A percentile compares a stretch with the other conserved stretches of the same genome.
Conservation (phyloP, 176 grass and related monocot species). For the Bothriochloa decipiens region DNA sequence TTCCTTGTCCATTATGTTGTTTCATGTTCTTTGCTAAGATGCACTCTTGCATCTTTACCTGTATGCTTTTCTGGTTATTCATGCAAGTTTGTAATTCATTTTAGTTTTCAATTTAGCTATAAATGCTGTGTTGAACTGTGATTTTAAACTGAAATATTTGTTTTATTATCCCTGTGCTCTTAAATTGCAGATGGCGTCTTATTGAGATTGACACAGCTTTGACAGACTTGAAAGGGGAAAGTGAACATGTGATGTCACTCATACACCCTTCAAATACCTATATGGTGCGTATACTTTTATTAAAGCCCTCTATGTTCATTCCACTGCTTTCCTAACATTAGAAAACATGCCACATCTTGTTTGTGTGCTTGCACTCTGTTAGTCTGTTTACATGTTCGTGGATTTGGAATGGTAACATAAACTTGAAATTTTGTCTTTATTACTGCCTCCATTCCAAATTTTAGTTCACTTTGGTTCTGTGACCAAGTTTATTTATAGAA, state of each 20-base stretch:
- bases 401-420: constrained; percentile 20
- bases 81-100: neutral
- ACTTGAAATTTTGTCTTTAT: constrained; percentile 3
- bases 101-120: neutral
- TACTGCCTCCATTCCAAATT: neutral
- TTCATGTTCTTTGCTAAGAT: constrained; percentile 28
- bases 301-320: constrained; percentile 16
- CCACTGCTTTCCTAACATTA: neutral
- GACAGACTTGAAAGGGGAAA: constrained; percentile 70
- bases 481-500: neutral
- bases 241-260: constrained; percentile 76
- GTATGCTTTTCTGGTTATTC: neutral
- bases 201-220: constrained; percentile 88
- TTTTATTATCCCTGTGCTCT: neutral
- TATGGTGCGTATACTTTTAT: constrained; percentile 65
- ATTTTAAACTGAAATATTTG: neutral
- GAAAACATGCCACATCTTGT: neutral
- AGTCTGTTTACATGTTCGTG: neutral
- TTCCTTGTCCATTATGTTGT: constrained; percentile 10
- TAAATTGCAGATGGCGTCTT: constrained; percentile 73
- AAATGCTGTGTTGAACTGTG: neutral
- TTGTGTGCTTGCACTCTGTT: neutral
- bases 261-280: constrained; percentile 94
- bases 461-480: neutral
- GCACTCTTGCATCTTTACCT: constrained; percentile 4